Evolutionary conservation across 2,329 filamentous ascomycete genomes (phyloP).

Genomic region (Colletotrichum destructivum): DNA sequence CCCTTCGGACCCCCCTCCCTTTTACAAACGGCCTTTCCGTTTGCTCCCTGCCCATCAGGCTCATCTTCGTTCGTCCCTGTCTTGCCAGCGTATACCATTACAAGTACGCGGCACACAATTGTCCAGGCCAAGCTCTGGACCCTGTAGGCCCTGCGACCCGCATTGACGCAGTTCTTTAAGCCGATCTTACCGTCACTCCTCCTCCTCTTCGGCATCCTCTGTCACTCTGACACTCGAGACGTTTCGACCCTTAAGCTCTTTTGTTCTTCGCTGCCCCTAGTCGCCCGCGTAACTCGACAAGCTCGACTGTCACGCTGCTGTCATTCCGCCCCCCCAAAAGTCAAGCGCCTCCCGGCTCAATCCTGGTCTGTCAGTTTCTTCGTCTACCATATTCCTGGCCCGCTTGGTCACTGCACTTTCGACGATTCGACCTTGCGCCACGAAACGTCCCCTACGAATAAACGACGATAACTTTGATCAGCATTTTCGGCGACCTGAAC

Average conservation of each 20-base stretch:
- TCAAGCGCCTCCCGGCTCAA: constrained; percentile 32
- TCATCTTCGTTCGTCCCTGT: background rate
- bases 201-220: constrained; percentile 27
- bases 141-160: constrained; percentile 35
- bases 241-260: constrained; percentile 37
- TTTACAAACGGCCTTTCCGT: no score
- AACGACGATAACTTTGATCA: constrained; percentile 4
- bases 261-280: no score
- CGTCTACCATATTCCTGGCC: constrained; percentile 32
- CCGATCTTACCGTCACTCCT: constrained; percentile 40
- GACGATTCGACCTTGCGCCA: constrained; percentile 15
- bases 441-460: constrained; percentile 6
- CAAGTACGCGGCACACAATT: background rate
- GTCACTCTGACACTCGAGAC: constrained; percentile 34
- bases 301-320: constrained; percentile 31
- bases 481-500: background rate
- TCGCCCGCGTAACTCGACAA: constrained; percentile 17
- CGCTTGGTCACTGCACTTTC: constrained; percentile 21
- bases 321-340: constrained; percentile 36
- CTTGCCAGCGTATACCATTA: no score
- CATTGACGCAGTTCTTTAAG: constrained; percentile 37
- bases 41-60: no score
- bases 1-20: no score
- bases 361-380: constrained; percentile 30
- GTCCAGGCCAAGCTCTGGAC: constrained; percentile 30